A percentile compares a stretch with the other conserved stretches of the same genome.
These are phyloP conservation scores for Psilocybe tampanensis DNA, from an alignment of 768 basidiomycete genomes.

Conservation along the genomic window DNA sequence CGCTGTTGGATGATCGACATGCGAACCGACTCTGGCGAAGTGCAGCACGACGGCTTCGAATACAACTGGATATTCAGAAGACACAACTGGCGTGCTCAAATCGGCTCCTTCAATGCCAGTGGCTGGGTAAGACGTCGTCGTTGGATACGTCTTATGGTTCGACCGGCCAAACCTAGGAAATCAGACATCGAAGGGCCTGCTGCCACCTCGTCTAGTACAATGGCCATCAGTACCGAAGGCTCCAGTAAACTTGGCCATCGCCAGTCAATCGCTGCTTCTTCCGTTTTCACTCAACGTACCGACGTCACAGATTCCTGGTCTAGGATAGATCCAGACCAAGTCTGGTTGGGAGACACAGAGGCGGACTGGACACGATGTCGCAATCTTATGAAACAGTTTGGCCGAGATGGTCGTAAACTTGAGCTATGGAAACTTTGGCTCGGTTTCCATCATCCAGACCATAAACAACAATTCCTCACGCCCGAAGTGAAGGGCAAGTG, in stretches of 20 bases:
- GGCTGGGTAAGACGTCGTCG: conserved; percentile 78
- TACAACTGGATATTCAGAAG: conserved; percentile 80
- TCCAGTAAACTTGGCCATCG: conserved; percentile 13
- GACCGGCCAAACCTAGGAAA: conserved; percentile 42
- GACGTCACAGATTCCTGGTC: conserved; percentile 23
- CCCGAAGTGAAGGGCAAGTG: conserved; percentile 34
- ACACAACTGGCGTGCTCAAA: conserved; percentile 64
- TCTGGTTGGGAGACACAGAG: conserved; percentile 56
- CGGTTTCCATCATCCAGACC: conserved; percentile 35
- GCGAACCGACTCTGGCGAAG: conserved; percentile 71
- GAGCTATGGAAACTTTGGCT: conserved; percentile 82
- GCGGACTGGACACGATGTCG: conserved; percentile 66
- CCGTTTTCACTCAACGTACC: conserved; percentile 25
- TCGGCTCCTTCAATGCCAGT: conserved; percentile 61
- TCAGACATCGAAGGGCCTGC: conserved; percentile 17
- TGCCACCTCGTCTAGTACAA: conserved; percentile 3
- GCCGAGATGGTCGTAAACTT: conserved; percentile 71
- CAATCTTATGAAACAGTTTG: conserved; percentile 50
- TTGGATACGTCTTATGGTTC: conserved; percentile 88
- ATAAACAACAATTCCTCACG: conserved; percentile 20
- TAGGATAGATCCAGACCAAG: conserved; percentile 34
- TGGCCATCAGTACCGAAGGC: conserved; percentile 1
- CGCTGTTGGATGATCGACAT: conserved; percentile 88
- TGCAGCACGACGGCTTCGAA: conserved; percentile 84
- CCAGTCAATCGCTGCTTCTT: conserved; percentile 34